Evolutionary conservation across 2,329 filamentous ascomycete genomes (phyloP).

Genomic region (Calonectria hawksworthii): DNA sequence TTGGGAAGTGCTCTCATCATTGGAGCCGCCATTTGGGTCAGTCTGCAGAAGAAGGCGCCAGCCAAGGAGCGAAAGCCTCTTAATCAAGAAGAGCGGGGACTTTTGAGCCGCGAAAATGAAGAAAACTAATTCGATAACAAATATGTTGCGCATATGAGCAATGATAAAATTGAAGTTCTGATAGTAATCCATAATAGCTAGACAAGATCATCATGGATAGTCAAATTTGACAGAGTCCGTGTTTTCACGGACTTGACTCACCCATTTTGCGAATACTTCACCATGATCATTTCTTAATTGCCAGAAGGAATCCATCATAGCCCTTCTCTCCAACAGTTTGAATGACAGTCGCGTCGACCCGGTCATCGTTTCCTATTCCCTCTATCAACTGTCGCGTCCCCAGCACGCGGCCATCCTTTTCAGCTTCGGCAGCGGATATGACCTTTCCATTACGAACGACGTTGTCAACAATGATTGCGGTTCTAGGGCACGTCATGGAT

Average conservation of each 20-base stretch:
- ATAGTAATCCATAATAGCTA: not conserved
- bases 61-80: conserved; percentile 37
- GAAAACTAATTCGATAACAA: not conserved
- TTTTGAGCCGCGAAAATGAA: conserved; percentile 36
- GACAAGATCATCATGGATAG: not conserved
- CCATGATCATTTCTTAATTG: not conserved
- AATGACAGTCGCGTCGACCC: conserved; percentile 5
- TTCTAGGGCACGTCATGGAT: not conserved
- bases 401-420: not conserved
- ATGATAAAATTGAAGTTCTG: too few relatives aligned
- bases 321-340: conserved; percentile 10
- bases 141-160: not conserved
- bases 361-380: not conserved
- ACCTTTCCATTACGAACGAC: conserved; percentile 1
- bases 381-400: conserved; percentile 8
- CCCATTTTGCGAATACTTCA: not conserved
- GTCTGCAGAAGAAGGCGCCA: conserved; percentile 54
- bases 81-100: conserved; percentile 54
- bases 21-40: conserved; percentile 58
- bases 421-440: not conserved
- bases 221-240: not conserved
- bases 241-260: rapidly evolving
- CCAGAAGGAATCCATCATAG: conserved; percentile 10
- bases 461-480: conserved; percentile 1
- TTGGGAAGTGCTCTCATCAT: conserved; percentile 58